Percentiles rank a stretch among this genome's conserved stretches.
These are phyloP conservation scores for Platismatia glauca DNA, from an alignment of 495 filamentous ascomycete species.

Conservation along the genomic window DNA sequence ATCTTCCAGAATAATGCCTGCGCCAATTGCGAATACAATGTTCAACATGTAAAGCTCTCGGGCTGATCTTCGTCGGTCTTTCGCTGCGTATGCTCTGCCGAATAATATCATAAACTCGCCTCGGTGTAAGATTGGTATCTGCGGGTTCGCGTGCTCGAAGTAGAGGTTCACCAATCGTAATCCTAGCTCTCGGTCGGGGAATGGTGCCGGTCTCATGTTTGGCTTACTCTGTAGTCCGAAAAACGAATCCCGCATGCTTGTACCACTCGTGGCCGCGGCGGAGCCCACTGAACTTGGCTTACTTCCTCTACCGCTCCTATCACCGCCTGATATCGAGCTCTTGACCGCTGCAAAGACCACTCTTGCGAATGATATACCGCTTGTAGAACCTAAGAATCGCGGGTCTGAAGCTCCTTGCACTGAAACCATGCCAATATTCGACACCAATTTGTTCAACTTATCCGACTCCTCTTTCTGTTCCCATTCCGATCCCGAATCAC, in stretches of 20 bases:
- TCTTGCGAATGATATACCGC: slow-evolving; percentile 87
- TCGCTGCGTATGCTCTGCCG: slow-evolving; percentile 63
- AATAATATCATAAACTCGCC: slow-evolving; percentile 80
- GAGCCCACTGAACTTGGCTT: slow-evolving; percentile 41
- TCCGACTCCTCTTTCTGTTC: slow-evolving; percentile 50
- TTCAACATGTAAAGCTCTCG: slow-evolving; percentile 86
- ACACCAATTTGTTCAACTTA: slow-evolving; percentile 63
- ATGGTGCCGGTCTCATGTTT: slow-evolving; percentile 74
- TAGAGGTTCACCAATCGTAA: slow-evolving; percentile 69
- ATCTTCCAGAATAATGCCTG: slow-evolving; percentile 80
- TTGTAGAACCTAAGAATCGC: slow-evolving; percentile 74
- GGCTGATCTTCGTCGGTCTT: slow-evolving; percentile 61
- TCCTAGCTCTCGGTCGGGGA: slow-evolving; percentile 68
- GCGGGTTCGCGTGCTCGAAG: slow-evolving; percentile 92
- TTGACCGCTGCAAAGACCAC: slow-evolving; percentile 94
- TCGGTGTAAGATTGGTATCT: slow-evolving; percentile 84
- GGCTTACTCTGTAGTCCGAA: slow-evolving; percentile 89
- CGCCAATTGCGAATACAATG: slow-evolving; percentile 96
- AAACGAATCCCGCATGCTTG: slow-evolving; percentile 87
- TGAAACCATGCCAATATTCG: slow-evolving; percentile 67
- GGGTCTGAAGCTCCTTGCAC: slow-evolving; percentile 67
- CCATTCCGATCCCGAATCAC: slow-evolving; percentile 24
- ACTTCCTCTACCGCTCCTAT: slow-evolving; percentile 42
- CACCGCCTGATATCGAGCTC: slow-evolving; percentile 53
- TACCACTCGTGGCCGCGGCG: slow-evolving; percentile 39